These are phyloP conservation scores for Xylaria sp. DNA, from an alignment of 2,329 filamentous ascomycete species.

Conservation along the genomic window DNA sequence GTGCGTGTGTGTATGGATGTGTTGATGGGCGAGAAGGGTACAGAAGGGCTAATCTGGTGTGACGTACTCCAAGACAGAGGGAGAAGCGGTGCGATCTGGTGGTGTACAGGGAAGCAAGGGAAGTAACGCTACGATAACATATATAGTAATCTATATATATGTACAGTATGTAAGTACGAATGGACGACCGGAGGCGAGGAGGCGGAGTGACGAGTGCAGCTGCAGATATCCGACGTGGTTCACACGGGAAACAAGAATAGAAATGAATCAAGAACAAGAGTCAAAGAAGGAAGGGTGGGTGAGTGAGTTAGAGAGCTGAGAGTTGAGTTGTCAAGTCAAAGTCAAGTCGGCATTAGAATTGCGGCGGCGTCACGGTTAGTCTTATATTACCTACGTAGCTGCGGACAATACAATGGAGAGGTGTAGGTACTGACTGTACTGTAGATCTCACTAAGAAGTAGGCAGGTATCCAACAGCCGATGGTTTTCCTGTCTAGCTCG, in stretches of 20 bases:
- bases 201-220: slow-evolving; percentile 3
- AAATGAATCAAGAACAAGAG: not conserved
- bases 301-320: not conserved
- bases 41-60: slow-evolving; percentile 30
- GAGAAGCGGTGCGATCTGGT: slow-evolving; percentile 17
- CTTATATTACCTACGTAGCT: slow-evolving; percentile 24
- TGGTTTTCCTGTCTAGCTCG: slow-evolving; percentile 9
- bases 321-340: not conserved
- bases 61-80: slow-evolving; percentile 29
- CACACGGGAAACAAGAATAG: not conserved
- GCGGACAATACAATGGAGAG: not conserved
- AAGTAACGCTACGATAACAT: slow-evolving; percentile 10
- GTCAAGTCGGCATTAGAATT: not conserved
- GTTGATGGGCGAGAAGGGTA: slow-evolving; percentile 23
- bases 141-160: not conserved
- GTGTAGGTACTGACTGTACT: too few relatives aligned
- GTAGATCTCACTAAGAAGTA: not conserved
- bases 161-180: slow-evolving; percentile 10
- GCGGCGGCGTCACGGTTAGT: slow-evolving; percentile 15
- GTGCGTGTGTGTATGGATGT: not conserved
- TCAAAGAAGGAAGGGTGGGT: not conserved
- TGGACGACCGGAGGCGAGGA: not conserved
- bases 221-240: slow-evolving; percentile 23
- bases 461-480: slow-evolving; percentile 11
- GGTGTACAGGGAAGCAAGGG: slow-evolving; percentile 20